Evolutionary conservation across 441 rosid genomes (phyloP), one percentile per base, ranked within the genome.

Genomic region (Jatropha multifida): DNA sequence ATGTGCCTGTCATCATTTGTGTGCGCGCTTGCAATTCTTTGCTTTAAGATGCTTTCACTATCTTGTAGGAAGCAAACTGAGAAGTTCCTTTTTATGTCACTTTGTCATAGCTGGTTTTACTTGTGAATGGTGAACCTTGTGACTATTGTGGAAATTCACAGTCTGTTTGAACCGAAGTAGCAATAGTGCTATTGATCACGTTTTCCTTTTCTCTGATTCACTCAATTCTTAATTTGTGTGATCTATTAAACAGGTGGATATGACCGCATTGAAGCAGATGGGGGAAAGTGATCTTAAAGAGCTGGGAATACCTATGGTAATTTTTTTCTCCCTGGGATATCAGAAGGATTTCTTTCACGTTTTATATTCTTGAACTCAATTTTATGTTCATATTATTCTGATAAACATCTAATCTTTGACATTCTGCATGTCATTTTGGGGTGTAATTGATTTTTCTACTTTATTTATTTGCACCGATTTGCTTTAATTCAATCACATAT

Each of bases 251-350:
- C 88, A 95, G 99, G 92, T 95, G 81, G 97, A 95, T 84, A 93
- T 95, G 97, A 63, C 88, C 18, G 92, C 93, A 59, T 80, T 95
- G 81, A 93, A 81, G 86, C 97, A 92, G 83, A 95, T 95, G 99
- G 88, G 93, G 32, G 99, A 95, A 78, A 86, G 77, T 66, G 99
- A 93, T 81, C 90, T 95, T 49, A 95, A 92, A 83, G 99, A 95
- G 81, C 85, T 95, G 70, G 93, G 91, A 77, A 92, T 94, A 83
- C 98, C 99, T 61, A 95, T 95, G 99, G 98, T 95, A 87, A 75
- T 69, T 51, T 54, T 38, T 51, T 54, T 23, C 64, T 65, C 59
- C 15, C 69, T 38, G 8, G 38, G 18, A 54, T 70, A 27, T 73
- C 60, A 62, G 11, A 18, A 37, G 38, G 0, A 59, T 56, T 11